Evolutionary conservation across 2,329 filamentous ascomycete species (phyloP).

Genomic region (Botryotinia convoluta): DNA sequence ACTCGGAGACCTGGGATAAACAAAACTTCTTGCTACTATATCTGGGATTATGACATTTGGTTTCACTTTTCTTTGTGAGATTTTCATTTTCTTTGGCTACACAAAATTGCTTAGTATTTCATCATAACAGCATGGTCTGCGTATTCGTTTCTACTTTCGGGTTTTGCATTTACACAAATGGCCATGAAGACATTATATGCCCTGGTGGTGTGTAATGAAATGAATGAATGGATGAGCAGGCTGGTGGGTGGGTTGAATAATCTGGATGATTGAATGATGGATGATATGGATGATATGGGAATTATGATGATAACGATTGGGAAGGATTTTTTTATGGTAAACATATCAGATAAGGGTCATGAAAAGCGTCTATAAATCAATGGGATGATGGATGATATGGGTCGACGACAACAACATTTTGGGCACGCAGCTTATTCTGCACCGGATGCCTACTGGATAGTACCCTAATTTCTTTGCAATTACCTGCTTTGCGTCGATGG

Average conservation of each 20-base stretch:
- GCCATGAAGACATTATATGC: conserved; percentile 5
- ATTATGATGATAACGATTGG: not conserved
- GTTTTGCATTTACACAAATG: not conserved
- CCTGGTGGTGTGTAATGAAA: conserved; percentile 13
- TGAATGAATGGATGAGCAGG: not conserved
- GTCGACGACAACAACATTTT: not conserved
- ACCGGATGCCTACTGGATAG: conserved; percentile 13
- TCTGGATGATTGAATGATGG: not conserved
- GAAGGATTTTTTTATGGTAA: not conserved
- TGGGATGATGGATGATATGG: not conserved
- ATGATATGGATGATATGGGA: not conserved
- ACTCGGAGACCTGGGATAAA: not conserved
- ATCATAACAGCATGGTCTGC: not conserved
- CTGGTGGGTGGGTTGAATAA: not conserved
- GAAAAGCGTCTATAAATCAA: not conserved
- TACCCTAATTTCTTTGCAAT: conserved; percentile 5
- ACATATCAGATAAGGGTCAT: not conserved
- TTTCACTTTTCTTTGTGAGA: not conserved
- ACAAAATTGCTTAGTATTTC: not conserved
- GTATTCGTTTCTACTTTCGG: not conserved
- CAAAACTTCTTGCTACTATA: conserved; percentile 1
- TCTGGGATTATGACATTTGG: not conserved
- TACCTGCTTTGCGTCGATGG: not conserved
- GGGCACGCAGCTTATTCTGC: conserved; percentile 11
- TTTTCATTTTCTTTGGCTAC: not conserved